Base-by-base conservation (phyloP, 2,329 filamentous ascomycete genomes). In the Cladophialophora psammophila region DNA sequence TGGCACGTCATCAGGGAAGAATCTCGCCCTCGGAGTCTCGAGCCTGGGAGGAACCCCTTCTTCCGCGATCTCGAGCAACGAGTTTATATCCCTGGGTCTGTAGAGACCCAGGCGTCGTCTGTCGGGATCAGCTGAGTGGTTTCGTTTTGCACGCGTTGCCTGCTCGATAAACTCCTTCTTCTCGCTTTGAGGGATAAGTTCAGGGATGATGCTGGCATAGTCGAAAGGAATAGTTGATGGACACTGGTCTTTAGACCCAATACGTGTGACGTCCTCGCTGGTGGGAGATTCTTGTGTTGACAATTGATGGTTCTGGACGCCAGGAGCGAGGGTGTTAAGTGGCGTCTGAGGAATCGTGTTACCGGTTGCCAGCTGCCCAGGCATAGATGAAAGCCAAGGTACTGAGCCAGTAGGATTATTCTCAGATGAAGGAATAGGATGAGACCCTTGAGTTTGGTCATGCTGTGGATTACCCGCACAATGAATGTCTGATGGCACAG, bases 191-290 rank as follows among this genome's bases (percentile, higher is more conserved):
- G 68, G 62, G 38, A 72, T 63, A 12, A 32, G 6, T 48, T 70
- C 68, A 3, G 70, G 66, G 5, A 72, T 61, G 5, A 69, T 53
- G 5, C 59, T 45, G 6, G 20, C 18, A 54, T 70, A 72, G 34
- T 69, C 50, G 48, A 69, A 70, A 38, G 59, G 15, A 57, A 34
- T 3, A 10, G 15, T 15, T 20, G 52, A 10, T 7, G n/a, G 32
- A 13, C 18, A 36, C 3, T 57, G 42, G 13, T 34, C n/a, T 13
- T 63, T 20, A 6, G 15, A 36, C 18, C 45, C 18, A 20, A 20
- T 2, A 3, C 12, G 18, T 3, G 20, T 10, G 18, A 34, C 31
- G 2, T 48, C 40, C 10, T 5, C 15, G 8, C 10, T 13, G 4
- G 31, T 26, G 15, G 10, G 3, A 10, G 40, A 15, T 26, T 15